phyloP scores from a whole-genome alignment of 345 rosid species.

The Theobroma cacao region DNA sequence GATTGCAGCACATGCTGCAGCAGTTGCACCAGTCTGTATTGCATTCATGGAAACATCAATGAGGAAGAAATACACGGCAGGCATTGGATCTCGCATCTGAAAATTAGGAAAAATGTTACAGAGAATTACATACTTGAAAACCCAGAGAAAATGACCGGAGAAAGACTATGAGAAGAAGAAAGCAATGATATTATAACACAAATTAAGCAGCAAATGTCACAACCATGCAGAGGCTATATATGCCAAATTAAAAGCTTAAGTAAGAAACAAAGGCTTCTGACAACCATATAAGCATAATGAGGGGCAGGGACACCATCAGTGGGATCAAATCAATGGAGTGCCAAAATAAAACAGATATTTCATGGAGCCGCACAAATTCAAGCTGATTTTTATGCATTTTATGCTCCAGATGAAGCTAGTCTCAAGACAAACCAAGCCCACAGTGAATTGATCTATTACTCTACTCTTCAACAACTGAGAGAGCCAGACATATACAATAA shows the following conservation, averaged over 20 bases:
- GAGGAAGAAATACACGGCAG: slow-evolving; percentile 86
- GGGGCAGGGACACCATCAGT: background rate
- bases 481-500: background rate
- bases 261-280: background rate
- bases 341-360: background rate
- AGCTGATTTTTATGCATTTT: background rate
- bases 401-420: background rate
- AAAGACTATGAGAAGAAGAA: slow-evolving; percentile 3
- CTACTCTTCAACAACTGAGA: background rate
- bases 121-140: background rate
- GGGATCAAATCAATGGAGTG: background rate
- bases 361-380: background rate
- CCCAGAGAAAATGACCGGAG: background rate
- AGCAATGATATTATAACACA: background rate
- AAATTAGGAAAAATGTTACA: slow-evolving; percentile 18
- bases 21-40: slow-evolving; percentile 90
- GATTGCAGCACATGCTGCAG: slow-evolving; percentile 94
- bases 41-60: slow-evolving; percentile 96
- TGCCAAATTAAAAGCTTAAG: background rate
- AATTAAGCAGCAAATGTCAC: background rate
- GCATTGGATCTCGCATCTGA: slow-evolving; percentile 97
- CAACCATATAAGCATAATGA: background rate
- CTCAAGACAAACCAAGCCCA: background rate
- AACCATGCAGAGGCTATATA: slow-evolving; percentile 1
- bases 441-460: background rate